Evolutionary conservation across 257 asterid genomes (phyloP), one percentile per base, ranked within the genome.

Genomic region (Solanum verrucosum): DNA sequence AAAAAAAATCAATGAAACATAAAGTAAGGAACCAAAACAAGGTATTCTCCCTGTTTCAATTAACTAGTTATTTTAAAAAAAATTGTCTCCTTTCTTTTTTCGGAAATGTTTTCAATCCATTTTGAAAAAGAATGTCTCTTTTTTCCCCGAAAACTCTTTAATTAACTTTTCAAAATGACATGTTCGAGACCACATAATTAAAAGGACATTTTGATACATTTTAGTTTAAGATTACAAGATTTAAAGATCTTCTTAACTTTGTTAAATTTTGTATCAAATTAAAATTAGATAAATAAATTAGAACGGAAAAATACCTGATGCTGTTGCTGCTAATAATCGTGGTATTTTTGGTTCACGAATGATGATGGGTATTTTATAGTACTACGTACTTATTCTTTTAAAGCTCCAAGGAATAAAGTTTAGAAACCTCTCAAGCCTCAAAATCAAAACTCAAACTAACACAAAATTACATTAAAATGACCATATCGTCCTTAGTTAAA

Each of bases 161-260:
- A 12, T 11, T 21, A n/a, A 65, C 72, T n/a, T 65, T 65, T 65
- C 33, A n/a, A n/a, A 65, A n/a, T 10, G 8, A 65, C 7, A 65
- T 4, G 18, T n/a, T 25, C 1, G 13, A n/a, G 16, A 65, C 0
- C 33, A 65, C 7, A 65, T n/a, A n/a, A 65, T n/a, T 65, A 23
- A 63, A 63, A 63, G 0, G 6, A 63, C 6, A 63, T 63, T 63
- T 23, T 60, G 14, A 60, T 4, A 23, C 6, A 60, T 59, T 59
- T 63, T 63, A 63, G 6, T 63, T 21, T 63, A 23, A 9, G 3
- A 1, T 23, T 60, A 60, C 3, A 60, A 60, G 5, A 60, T 60
- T 60, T 3, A 60, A 60, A 8, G 0, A 0, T 60, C 0, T 60
- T 9, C 0, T 21, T 60, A 9, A 9, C 3, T 63, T 63, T 9